Evolutionary conservation across 257 asterid species (phyloP), one percentile per base, ranked within the genome.

Genomic region (Prunella vulgaris): DNA sequence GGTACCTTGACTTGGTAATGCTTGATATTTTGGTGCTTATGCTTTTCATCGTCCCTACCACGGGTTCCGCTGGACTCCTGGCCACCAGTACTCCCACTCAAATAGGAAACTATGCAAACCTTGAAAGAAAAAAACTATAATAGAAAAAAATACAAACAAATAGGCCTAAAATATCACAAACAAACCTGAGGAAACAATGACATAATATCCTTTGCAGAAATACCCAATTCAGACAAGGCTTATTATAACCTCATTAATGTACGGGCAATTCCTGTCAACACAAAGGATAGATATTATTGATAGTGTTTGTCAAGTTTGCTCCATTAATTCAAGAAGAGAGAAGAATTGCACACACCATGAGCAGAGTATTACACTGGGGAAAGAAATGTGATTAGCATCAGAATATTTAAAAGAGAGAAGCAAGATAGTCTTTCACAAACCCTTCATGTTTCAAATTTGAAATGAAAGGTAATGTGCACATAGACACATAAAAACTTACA

Each of bases 201-300:
- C 51, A 83, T 71, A 48, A 94, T 89, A 73, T 94, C 99, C 82
- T 87, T 94, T 35, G 97, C 87, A 1, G 83, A 59, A 53, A 87
- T 90, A 24, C 99, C 96, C 82, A 91, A 69, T 78, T 94, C 99
- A 54, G 99, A 96, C 87, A 94, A 85, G 40, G 95, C 96, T n/a
- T 65, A 82, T 81, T 73, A 91, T 82, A 48, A 95, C 99, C 84
- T 94, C 99, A 27, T 91, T 82, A 72, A 87, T 81, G 77, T 77
- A 91, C 25, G 97, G 95, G 77, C 88, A 90, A 66, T 79, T 90
- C 88, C 99, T 94, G 88, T 73, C 69, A 68, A 71, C 63, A 71
- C 57, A 62, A 70, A 69, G 32, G 32, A 42, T 28, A 57, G 63
- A 60, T 40, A 62, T 5, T 15, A 68, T 52, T 44, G 51, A 61